A percentile compares a stretch with the other conserved stretches of the same genome.
Conservation (phyloP, 2,329 filamentous ascomycete species). For the Fusarium continuum region DNA sequence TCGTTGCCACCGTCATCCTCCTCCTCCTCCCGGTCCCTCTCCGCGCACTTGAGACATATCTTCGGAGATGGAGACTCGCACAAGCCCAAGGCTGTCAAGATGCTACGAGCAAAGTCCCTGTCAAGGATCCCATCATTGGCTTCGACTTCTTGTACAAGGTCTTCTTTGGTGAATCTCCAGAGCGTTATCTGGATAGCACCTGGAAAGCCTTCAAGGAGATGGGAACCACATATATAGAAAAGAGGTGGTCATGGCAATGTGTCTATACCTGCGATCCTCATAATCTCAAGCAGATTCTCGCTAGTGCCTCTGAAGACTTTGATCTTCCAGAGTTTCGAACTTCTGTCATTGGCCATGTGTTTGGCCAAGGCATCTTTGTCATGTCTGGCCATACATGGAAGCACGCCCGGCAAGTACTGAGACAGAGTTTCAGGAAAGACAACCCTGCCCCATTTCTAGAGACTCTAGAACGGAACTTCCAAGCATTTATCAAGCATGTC, state of each 20-base stretch:
- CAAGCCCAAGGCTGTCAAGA: conserved; percentile 38
- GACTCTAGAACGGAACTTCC: conserved; percentile 49
- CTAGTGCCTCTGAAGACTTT: conserved; percentile 62
- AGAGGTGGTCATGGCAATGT: conserved; percentile 47
- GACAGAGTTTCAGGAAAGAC: conserved; percentile 48
- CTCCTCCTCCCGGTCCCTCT: conserved; percentile 32
- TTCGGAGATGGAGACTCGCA: conserved; percentile 29
- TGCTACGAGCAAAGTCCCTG: conserved; percentile 33
- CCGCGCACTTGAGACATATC: conserved; percentile 13
- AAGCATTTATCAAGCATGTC: conserved; percentile 51
- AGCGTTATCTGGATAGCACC: conserved; percentile 44
- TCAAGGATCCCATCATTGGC: conserved; percentile 47
- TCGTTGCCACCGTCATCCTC: conserved; percentile 27
- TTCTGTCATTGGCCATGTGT: conserved; percentile 50
- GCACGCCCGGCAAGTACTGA: conserved; percentile 51
- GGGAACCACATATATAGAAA: conserved; percentile 47
- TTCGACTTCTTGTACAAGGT: conserved; percentile 49
- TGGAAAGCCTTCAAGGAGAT: conserved; percentile 42
- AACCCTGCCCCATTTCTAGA: conserved; percentile 42
- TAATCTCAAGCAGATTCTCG: conserved; percentile 65
- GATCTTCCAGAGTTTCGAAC: conserved; percentile 50
- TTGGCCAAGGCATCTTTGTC: conserved; percentile 60
- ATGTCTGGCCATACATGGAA: conserved; percentile 59
- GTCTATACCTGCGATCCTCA: conserved; percentile 56
- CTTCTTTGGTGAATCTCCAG: conserved; percentile 40